These are phyloP conservation scores for Calonectria pteridis DNA, from an alignment of 2,329 filamentous ascomycete species.

Conservation along the genomic window DNA sequence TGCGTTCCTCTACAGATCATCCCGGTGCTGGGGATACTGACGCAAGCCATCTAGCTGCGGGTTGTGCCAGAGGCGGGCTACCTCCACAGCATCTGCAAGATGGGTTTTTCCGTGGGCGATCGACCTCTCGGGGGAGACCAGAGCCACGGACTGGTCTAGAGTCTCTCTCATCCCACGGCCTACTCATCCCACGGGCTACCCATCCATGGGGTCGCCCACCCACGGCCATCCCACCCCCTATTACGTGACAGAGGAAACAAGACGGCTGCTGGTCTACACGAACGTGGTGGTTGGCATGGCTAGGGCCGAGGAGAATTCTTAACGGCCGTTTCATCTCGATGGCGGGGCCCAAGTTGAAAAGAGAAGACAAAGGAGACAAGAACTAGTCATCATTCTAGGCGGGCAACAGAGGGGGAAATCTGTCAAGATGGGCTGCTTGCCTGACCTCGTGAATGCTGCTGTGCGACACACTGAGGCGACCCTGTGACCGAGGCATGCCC, in stretches of 20 bases:
- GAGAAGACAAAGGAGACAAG: slow-evolving; percentile 11
- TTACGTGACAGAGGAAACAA: slow-evolving; percentile 6
- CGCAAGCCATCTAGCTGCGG: slow-evolving; percentile 35
- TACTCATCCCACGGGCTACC: background rate
- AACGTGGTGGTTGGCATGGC: slow-evolving; percentile 31
- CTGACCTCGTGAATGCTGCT: background rate
- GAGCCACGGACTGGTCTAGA: slow-evolving; percentile 6
- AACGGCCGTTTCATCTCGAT: slow-evolving; percentile 38
- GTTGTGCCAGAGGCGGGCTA: slow-evolving; percentile 27
- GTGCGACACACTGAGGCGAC: slow-evolving; percentile 3
- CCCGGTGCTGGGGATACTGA: slow-evolving; percentile 22
- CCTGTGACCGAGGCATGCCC: background rate
- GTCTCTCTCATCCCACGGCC: background rate
- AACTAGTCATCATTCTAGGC: slow-evolving; percentile 10
- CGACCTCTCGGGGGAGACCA: background rate
- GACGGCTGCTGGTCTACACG: background rate
- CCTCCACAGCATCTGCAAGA: slow-evolving; percentile 41
- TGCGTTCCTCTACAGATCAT: slow-evolving; percentile 21
- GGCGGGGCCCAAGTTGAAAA: slow-evolving; percentile 20
- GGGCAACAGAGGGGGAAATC: background rate
- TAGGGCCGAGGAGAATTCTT: slow-evolving; percentile 23
- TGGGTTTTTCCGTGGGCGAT: slow-evolving; percentile 29
- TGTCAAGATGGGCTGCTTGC: background rate
- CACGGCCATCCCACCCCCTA: background rate
- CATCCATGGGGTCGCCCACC: too few species aligned